phyloP scores from a whole-genome alignment of 768 basidiomycete genomes.

The Multifurca ochricompacta region DNA sequence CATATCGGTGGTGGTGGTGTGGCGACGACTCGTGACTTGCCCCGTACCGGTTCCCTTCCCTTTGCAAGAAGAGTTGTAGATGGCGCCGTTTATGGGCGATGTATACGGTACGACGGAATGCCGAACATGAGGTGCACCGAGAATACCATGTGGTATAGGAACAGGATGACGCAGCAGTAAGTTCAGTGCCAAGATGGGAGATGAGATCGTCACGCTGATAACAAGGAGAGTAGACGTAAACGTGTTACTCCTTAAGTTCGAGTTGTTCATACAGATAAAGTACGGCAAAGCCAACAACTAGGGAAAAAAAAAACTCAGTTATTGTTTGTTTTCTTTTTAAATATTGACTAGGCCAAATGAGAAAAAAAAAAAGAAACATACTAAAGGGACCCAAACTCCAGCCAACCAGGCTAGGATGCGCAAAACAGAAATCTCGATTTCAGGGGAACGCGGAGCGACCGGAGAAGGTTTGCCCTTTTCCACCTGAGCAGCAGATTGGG shows the following conservation, averaged over 20 bases:
- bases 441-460: conserved; percentile 35
- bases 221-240: conserved; percentile 44
- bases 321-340: no score
- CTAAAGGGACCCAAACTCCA: conserved; percentile 62
- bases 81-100: conserved; percentile 36
- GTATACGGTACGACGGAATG: conserved; percentile 37
- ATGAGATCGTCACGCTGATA: conserved; percentile 59
- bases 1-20: conserved; percentile 49
- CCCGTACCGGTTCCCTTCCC: conserved; percentile 57
- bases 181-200: conserved; percentile 57
- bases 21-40: conserved; percentile 57
- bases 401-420: conserved; percentile 57
- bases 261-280: conserved; percentile 35
- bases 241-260: conserved; percentile 34
- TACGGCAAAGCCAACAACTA: conserved; percentile 62
- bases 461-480: conserved; percentile 48
- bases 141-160: conserved; percentile 60
- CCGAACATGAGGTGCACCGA: conserved; percentile 41
- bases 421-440: conserved; percentile 47
- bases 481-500: conserved; percentile 35
- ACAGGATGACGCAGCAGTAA: conserved; percentile 53
- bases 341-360: no score
- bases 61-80: conserved; percentile 42
- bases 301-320: background rate
- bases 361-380: conserved; percentile 31